Base-by-base conservation (phyloP, 192 early-diverging fungal species). In the Mortierella antarctica region DNA sequence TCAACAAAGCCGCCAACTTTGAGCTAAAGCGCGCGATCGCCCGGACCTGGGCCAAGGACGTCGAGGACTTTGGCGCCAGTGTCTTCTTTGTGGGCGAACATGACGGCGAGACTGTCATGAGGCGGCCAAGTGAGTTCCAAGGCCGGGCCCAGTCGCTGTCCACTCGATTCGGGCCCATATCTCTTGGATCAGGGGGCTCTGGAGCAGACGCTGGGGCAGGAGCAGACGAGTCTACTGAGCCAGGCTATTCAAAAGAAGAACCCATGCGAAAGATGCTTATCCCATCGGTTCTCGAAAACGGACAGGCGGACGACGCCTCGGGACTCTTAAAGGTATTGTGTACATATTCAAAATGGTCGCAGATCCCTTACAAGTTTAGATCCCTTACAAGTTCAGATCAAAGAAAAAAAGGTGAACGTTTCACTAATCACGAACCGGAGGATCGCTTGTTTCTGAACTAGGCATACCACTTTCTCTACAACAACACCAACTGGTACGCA, bases 181-280 rank as follows among this genome's bases (percentile, higher is more conserved):
- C 57, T 50, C 41, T 49, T 7, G 44, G 52, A 12, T 56, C 71
- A 18, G 64, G 66, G 7, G 55, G 9, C 6, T 64, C 2, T 12
- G 57, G 15, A 21, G 57, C 20, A n/a, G 13, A 39, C 20, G 58
- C 50, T 50, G 65, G 15, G 41, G 65, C 49, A 50, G 59, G 57
- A 21, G 15, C 49, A 15, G 63, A 58, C 17, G 51, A 31, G 15
- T 6, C 42, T 50, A 62, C 47, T 21, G 62, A 31, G 21, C 5
- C 21, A 6, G 59, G 48, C 7, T 66, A 65, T 47, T 62, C 70
- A 54, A 71, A 71, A n/a, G 65, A 72, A 20, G 63, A 71, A 21
- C 65, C 70, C 14, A 67, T 80, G 70, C 64, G 77, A 21, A 80
- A 80, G 65, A 80, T 80, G 77, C 40, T 80, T 52, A 80, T 80